Evolutionary conservation across 2,329 filamentous ascomycete genomes (phyloP).

Genomic region (Ceratocystis harringtonii): DNA sequence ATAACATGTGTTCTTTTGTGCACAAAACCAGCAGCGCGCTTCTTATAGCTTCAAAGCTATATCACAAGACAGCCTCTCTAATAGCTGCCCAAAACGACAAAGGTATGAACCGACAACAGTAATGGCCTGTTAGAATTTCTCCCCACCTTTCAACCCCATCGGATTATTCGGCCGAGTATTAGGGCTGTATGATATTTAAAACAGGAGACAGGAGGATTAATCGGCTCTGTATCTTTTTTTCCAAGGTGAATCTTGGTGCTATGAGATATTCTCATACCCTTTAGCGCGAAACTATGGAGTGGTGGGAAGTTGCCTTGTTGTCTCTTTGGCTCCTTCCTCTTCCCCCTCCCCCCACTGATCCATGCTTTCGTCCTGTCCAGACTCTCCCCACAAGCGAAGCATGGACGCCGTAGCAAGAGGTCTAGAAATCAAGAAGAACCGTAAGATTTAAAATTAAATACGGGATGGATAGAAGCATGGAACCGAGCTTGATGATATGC

Average conservation of each 20-base stretch:
- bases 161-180: not conserved
- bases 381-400: not conserved
- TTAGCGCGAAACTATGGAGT: not conserved
- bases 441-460: not conserved
- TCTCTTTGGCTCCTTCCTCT: not conserved
- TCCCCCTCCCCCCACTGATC: not conserved
- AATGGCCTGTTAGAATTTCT: not conserved
- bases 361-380: not conserved
- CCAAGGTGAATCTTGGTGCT: not conserved
- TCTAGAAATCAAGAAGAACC: not conserved
- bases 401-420: not conserved
- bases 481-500: not conserved
- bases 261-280: not conserved
- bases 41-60: not conserved
- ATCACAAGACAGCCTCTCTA: not conserved
- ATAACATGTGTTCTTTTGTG: constrained; percentile 1
- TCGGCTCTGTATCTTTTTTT: not conserved
- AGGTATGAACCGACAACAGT: not conserved
- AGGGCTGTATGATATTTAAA: not conserved
- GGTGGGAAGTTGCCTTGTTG: not conserved
- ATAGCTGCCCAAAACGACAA: not conserved
- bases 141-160: not conserved
- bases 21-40: not conserved
- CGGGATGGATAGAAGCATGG: not conserved
- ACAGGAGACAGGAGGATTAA: not conserved